Evolutionary conservation across 495 filamentous ascomycete genomes (phyloP).

Genomic region (Aspergillus panamensis): DNA sequence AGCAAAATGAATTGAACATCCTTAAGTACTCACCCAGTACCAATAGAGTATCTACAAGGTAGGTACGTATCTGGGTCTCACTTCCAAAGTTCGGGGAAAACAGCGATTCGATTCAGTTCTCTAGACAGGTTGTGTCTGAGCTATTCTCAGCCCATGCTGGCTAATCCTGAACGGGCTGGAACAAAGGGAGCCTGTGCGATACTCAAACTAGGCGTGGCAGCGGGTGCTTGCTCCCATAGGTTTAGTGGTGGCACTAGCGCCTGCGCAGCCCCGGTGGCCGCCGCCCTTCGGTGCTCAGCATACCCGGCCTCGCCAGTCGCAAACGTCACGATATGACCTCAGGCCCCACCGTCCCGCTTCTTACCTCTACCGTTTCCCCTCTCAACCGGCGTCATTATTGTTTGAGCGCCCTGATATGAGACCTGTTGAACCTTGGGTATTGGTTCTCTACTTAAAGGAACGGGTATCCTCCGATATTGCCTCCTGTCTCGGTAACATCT

Average conservation of each 20-base stretch:
- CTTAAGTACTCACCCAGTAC: no score
- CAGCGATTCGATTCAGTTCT: not conserved
- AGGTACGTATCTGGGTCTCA: not conserved
- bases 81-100: no score
- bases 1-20: no score
- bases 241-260: slow-evolving; percentile 7
- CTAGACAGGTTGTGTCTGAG: slow-evolving; percentile 8
- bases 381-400: slow-evolving; percentile 11
- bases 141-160: slow-evolving; percentile 4
- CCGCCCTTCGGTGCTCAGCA: slow-evolving; percentile 10
- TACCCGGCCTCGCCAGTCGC: slow-evolving; percentile 12
- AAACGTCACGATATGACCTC: slow-evolving; percentile 28
- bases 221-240: slow-evolving; percentile 12
- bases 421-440: not conserved
- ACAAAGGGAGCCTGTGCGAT: slow-evolving; percentile 12
- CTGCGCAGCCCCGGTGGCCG: slow-evolving; percentile 17
- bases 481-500: not conserved
- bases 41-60: no score
- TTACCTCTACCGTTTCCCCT: slow-evolving; percentile 10
- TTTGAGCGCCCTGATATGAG: not conserved
- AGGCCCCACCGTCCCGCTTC: slow-evolving; percentile 15
- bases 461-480: slow-evolving; percentile 2
- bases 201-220: slow-evolving; percentile 14
- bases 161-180: slow-evolving; percentile 13
- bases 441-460: slow-evolving; percentile 11